Evolutionary conservation across 148 eudicot species (phyloP), one percentile per base, ranked within the genome.

Genomic region (Tetragonia tetragonoides): DNA sequence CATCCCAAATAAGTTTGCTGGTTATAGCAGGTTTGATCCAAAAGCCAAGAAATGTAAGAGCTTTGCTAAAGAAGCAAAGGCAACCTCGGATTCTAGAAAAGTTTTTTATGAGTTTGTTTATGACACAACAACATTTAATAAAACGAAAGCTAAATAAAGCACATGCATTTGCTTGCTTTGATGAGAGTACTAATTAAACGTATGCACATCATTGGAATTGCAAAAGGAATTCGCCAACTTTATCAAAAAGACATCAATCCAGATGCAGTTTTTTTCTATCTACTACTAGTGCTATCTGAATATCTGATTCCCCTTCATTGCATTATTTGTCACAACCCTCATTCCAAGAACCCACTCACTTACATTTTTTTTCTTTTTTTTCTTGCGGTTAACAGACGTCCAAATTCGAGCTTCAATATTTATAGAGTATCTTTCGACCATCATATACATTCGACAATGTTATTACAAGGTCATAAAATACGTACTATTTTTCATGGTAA

Each of bases 161-260:
- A 62, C 14, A 5, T 65, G 76, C 67, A 72, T 24, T 66, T 46
- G 68, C 64, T 66, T 46, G 68, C 64, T 61, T 74, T 70, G 42
- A 69, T 21, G 23, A 24, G 41, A 23, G 41, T 42, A n/a, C 37
- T 1, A n/a, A 18, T 70, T 47, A 23, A 1, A 2, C 4, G 5
- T n/a, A 42, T 62, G 10, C 66, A 77, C 66, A 68, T 77, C 54
- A 69, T 78, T 70, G 80, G 80, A 69, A 70, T 70, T 78, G 69
- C 61, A 78, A 77, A 77, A 78, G 75, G 75, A 70, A 10, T 78
- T 70, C 12, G 54, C 10, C 67, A 53, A 81, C 78, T 75, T 75
- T 75, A 81, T 42, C 68, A 65, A 71, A 75, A 80, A 75, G 78
- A 76, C 75, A 56, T 46, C 70, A 81, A 75, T 81, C 83, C 83